Evolutionary conservation across 2,329 filamentous ascomycete genomes (phyloP), one percentile per base, ranked within the genome.

Genomic region (Hypoxylon sp.): DNA sequence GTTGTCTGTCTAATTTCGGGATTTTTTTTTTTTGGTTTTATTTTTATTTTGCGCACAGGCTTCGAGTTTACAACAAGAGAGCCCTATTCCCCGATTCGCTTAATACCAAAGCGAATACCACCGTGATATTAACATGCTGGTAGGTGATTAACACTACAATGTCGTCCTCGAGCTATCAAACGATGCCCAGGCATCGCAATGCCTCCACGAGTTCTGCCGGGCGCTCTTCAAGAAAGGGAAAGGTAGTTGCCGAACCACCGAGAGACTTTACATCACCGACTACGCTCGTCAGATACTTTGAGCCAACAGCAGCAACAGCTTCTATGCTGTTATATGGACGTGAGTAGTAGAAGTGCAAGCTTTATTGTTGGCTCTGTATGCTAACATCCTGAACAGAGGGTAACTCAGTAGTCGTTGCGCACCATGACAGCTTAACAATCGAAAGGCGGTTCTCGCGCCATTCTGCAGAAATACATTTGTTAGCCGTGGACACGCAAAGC

Each of bases 401-500:
- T 32, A 90, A 90, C 58, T 88, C 90, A 5, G 90, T 99, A 64
- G 86, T 98, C 23, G 96, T 94, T 79, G 90, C 95, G 32, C 94
- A 97, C 75, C 95, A 98, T 81, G 95, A 98, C 77, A 97, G 93
- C 2, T 82, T 99, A 60, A 93, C 92, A 17, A 91, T 98, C 72
- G 95, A 98, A 76, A 86, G 94, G 67, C 88, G 92, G 17, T 98
- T 98, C 77, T 89, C 92, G 28, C 87, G 90, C 65, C 96, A 99
- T 79, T 87, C 88, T 34, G 92, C 97, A 69, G 91, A 97, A 72
- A 90, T 99, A 30, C 86, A 91, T 60, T 86, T 97, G 75, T 89
- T 99, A 60, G 90, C 91, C 0, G 94, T 97, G 58, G 96, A 99
- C 79, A 98, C 94, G 76, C 89, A 93, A 61, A 98, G 94, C 79